Conservation (phyloP, 345 rosid species). For the Eucalyptus dawsonii region DNA sequence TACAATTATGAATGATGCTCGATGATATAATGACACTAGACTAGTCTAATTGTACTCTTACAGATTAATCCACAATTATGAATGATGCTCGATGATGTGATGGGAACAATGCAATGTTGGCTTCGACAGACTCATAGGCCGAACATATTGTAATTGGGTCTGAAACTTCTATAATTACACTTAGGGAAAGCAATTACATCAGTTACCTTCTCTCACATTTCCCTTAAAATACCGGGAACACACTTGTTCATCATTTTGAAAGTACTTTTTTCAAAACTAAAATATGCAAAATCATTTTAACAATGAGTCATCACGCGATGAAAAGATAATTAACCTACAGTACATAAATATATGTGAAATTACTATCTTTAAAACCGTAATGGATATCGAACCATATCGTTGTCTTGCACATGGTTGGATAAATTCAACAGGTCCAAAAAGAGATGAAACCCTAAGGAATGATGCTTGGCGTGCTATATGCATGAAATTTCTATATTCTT, state of each 20-base stretch:
- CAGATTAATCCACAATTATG: not conserved
- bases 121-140: not conserved
- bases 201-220: not conserved
- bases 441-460: not conserved
- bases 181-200: not conserved
- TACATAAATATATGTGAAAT: not conserved
- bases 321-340: not conserved
- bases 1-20: not conserved
- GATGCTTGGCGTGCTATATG: not conserved
- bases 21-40: not conserved
- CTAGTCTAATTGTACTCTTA: not conserved
- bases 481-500: not conserved
- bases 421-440: not conserved
- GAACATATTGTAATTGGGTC: not conserved
- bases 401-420: not conserved
- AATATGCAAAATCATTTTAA: not conserved
- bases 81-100: not conserved
- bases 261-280: not conserved
- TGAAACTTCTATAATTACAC: not conserved
- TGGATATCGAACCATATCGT: not conserved
- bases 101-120: not conserved
- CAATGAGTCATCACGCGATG: not conserved
- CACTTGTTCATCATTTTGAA: not conserved
- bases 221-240: not conserved
- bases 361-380: not conserved